phyloP scores from a whole-genome alignment of 2,329 filamentous ascomycete species.

The Cytospora leucostoma region DNA sequence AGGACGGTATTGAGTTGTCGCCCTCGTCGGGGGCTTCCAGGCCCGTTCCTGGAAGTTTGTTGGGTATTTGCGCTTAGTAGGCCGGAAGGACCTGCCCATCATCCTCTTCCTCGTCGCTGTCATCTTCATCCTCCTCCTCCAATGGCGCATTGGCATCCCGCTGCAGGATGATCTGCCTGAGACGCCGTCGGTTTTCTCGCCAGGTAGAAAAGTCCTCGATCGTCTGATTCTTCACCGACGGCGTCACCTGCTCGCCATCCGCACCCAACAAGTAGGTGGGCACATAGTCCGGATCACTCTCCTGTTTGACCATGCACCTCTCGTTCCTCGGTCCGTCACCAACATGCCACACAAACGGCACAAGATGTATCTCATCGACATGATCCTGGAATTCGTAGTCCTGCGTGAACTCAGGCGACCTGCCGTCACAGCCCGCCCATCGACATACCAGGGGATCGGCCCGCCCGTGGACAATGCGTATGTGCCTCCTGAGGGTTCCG shows the following conservation, averaged over 20 bases:
- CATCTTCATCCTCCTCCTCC: constrained; percentile 40
- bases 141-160: constrained; percentile 49
- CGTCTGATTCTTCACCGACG: constrained; percentile 54
- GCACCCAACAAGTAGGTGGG: constrained; percentile 55
- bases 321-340: constrained; percentile 59
- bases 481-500: constrained; percentile 57
- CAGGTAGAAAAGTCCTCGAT: constrained; percentile 51
- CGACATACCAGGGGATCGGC: constrained; percentile 34
- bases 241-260: constrained; percentile 59
- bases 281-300: constrained; percentile 31
- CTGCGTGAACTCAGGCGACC: constrained; percentile 27
- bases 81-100: neutral
- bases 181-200: constrained; percentile 46
- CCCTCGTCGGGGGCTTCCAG: neutral
- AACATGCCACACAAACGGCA: constrained; percentile 56
- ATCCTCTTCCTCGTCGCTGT: constrained; percentile 33
- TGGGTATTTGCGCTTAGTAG: neutral
- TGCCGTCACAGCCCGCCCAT: constrained; percentile 45
- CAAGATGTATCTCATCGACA: constrained; percentile 55
- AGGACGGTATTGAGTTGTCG: neutral
- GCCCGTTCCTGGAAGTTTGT: neutral
- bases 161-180: constrained; percentile 47
- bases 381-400: constrained; percentile 48
- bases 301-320: constrained; percentile 19
- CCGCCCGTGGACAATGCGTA: constrained; percentile 52